phyloP scores from a whole-genome alignment of 495 filamentous ascomycete genomes.

The Podospora anserina region DNA sequence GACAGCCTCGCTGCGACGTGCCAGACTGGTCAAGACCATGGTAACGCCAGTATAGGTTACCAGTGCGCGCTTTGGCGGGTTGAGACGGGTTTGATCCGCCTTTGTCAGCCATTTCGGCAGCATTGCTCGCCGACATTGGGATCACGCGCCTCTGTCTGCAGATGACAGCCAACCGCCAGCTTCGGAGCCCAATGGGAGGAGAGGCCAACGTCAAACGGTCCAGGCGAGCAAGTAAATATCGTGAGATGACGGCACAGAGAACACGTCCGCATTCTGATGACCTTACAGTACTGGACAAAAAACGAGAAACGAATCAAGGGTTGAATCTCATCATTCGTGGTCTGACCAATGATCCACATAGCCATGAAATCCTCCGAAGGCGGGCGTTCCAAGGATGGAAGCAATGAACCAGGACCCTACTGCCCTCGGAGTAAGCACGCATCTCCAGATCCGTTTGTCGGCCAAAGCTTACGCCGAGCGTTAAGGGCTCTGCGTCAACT shows the following conservation, averaged over 20 bases:
- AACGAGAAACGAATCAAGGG: background rate
- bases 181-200: background rate
- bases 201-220: background rate
- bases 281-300: background rate
- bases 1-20: slow-evolving; percentile 1
- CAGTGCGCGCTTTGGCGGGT: background rate
- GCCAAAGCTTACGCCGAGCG: background rate
- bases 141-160: background rate
- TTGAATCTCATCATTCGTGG: background rate
- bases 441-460: background rate
- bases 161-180: background rate
- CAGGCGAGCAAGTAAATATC: background rate
- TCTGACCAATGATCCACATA: background rate
- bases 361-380: background rate
- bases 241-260: background rate
- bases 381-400: background rate
- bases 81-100: background rate
- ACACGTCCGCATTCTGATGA: background rate
- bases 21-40: background rate
- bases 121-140: background rate
- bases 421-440: background rate
- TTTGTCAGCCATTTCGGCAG: background rate
- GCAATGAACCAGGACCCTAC: background rate
- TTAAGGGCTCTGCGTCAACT: background rate
- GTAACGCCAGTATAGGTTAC: background rate